Base-by-base conservation (phyloP, 2,329 filamentous ascomycete genomes). In the Exophiala oligosperma region DNA sequence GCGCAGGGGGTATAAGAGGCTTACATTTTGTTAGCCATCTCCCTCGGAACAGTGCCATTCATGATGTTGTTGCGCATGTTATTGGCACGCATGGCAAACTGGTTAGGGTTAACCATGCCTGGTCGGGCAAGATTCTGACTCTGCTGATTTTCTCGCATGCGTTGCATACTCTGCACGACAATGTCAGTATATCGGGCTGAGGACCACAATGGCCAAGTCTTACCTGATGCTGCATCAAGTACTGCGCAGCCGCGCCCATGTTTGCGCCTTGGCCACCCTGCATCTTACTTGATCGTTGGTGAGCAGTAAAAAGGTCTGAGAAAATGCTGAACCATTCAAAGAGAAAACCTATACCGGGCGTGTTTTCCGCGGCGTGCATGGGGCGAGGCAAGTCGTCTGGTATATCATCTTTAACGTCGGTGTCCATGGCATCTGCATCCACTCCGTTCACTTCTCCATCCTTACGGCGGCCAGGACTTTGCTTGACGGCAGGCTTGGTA, bases 261-360 rank as follows among this genome's bases (percentile, higher is more conserved):
- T 57, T 54, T 24, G 56, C 58, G 41, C 49, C 56, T 46, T 56
- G 55, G 23, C 61, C 59, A 59, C 83, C 82, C 26, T 78, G 74
- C 70, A 81, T 86, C 56, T 82, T 82, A 54, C 83, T 84, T 72
- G 86, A 87, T 68, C 82, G 84, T 69, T 91, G 89, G 71, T 93
- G 90, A 56, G 91, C 91, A 70, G 86, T 86, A 75, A 90, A 95
- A 67, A 97, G 91, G 69, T 99, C 94, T 92, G 92, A 97, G 74
- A 99, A 99, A 52, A 97, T 83, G 70, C 88, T 91, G 79, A 95
- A 99, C 94, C 94, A 99, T 70, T 97, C 94, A 67, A 91, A 89
- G n/a, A 99, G 80, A 70, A 99, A 97, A 26, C 65, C 65, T 26
- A 59, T 52, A 8, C 60, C 58, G 23, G 90, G 91, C 62, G 84